These are phyloP conservation scores for Castanea crenata DNA, from an alignment of 306 rosid species.

Conservation along the genomic window DNA sequence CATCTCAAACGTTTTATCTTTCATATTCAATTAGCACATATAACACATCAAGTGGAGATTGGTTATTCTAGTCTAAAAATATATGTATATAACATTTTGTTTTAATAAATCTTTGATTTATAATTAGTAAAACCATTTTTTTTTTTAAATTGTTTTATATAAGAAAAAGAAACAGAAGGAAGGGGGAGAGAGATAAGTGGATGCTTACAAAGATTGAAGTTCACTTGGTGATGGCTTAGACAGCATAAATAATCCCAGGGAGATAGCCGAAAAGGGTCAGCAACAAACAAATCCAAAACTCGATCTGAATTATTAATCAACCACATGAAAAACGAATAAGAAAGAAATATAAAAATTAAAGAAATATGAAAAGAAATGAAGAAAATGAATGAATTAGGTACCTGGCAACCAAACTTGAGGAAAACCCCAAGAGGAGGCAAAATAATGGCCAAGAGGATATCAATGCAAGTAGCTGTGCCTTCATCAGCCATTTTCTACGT, in stretches of 20 bases:
- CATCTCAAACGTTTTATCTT: too few relatives aligned
- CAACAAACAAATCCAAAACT: constrained; percentile 80
- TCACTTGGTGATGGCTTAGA: constrained; percentile 70
- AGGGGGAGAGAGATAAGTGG: background rate
- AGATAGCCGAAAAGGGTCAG: constrained; percentile 63
- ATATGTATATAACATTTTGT: too few relatives aligned
- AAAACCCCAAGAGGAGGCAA: constrained; percentile 92
- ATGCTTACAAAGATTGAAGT: constrained; percentile 31
- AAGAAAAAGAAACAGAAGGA: background rate
- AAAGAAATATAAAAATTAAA: too few relatives aligned
- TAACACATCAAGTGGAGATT: too few relatives aligned
- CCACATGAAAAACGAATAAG: background rate
- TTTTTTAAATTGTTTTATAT: too few relatives aligned
- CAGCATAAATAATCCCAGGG: constrained; percentile 78
- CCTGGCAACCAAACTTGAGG: constrained; percentile 79
- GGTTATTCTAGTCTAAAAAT: too few relatives aligned
- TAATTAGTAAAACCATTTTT: too few relatives aligned
- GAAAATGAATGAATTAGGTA: background rate
- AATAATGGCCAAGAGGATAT: constrained; percentile 68
- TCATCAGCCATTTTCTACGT: constrained; percentile 26
- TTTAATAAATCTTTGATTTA: too few relatives aligned
- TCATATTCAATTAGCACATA: too few relatives aligned
- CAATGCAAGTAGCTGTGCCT: constrained; percentile 51
- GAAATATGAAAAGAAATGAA: too few relatives aligned
- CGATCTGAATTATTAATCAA: constrained; percentile 36